Percentiles rank a stretch among this genome's conserved stretches.
Conservation (phyloP, 352 stramenopile genomes). For the Phytophthora chlamydospora region DNA sequence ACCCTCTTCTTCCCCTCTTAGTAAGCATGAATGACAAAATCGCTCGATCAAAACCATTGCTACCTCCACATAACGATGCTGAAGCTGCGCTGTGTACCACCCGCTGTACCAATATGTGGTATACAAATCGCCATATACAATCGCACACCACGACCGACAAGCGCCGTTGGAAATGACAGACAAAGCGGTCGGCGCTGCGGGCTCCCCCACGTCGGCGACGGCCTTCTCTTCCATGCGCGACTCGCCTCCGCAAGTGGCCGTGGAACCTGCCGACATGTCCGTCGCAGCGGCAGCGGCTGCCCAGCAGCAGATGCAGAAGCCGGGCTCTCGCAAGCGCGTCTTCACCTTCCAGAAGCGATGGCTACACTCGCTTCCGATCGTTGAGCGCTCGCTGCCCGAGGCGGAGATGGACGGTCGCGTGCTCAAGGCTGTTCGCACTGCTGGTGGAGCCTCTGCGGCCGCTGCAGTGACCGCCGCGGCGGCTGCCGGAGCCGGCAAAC, state of each 20-base stretch:
- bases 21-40: no score
- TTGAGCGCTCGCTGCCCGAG: constrained; percentile 68
- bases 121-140: constrained; percentile 25
- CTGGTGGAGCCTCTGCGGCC: constrained; percentile 6
- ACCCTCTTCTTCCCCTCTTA: no score
- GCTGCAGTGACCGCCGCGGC: constrained; percentile 7
- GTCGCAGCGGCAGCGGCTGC: background rate
- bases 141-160: background rate
- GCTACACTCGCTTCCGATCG: constrained; percentile 80
- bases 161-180: constrained; percentile 18
- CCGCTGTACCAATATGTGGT: constrained; percentile 11
- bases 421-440: constrained; percentile 24
- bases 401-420: constrained; percentile 35
- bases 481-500: constrained; percentile 26
- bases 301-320: constrained; percentile 23
- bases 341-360: constrained; percentile 86
- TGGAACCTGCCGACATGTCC: constrained; percentile 6
- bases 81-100: constrained; percentile 24
- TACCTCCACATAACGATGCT: background rate
- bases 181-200: constrained; percentile 20
- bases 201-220: constrained; percentile 29
- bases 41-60: no score
- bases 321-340: constrained; percentile 60
- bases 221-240: constrained; percentile 23
- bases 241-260: constrained; percentile 6